Conservation (phyloP, 768 basidiomycete species). For the Multifurca ochricompacta region DNA sequence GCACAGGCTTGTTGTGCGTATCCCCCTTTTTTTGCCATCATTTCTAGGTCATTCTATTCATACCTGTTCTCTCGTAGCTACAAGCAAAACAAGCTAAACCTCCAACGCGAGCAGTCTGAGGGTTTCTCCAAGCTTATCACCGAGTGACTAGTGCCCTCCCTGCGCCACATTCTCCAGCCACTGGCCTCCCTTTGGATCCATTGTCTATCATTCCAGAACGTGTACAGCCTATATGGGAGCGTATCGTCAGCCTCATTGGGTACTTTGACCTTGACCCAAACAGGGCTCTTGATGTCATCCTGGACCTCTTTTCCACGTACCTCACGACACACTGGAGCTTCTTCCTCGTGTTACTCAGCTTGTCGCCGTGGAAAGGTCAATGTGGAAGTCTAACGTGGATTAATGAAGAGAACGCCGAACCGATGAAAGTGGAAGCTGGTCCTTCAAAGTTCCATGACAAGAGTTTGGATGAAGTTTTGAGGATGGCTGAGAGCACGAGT, state of each 20-base stretch:
- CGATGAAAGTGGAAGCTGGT: slow-evolving; percentile 15
- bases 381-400: slow-evolving; percentile 11
- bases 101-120: slow-evolving; percentile 94
- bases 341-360: slow-evolving; percentile 78
- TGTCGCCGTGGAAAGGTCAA: slow-evolving; percentile 65
- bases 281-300: slow-evolving; percentile 84
- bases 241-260: slow-evolving; percentile 81
- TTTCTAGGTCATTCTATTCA: slow-evolving; percentile 1
- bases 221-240: slow-evolving; percentile 68
- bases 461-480: slow-evolving; percentile 58
- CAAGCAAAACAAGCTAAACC: slow-evolving; percentile 97
- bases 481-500: slow-evolving; percentile 38
- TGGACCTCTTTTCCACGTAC: slow-evolving; percentile 84
- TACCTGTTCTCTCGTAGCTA: slow-evolving; percentile 46
- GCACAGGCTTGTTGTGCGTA: slow-evolving; percentile 77
- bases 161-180: slow-evolving; percentile 59
- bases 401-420: slow-evolving; percentile 6
- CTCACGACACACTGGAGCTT: slow-evolving; percentile 78
- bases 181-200: slow-evolving; percentile 59
- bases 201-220: slow-evolving; percentile 51
- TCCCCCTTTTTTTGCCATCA: neutral
- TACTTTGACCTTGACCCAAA: slow-evolving; percentile 97
- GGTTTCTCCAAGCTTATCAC: slow-evolving; percentile 91
- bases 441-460: slow-evolving; percentile 43
- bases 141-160: slow-evolving; percentile 76